These are phyloP conservation scores for Penicillium freii DNA, from an alignment of 2,329 filamentous ascomycete genomes.

Conservation along the genomic window DNA sequence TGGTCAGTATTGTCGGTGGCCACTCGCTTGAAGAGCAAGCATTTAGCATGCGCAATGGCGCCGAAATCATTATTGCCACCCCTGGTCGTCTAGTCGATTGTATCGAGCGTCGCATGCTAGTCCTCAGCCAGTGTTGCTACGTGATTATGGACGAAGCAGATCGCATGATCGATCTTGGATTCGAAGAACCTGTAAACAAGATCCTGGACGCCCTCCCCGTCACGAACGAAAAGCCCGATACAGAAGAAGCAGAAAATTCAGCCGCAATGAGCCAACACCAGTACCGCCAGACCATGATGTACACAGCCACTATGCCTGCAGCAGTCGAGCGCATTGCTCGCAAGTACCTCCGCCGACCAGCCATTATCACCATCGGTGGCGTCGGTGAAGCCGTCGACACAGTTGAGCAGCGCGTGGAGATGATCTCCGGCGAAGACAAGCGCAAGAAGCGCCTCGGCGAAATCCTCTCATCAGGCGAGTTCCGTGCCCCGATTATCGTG, in stretches of 20 bases:
- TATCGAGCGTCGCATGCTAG: slow-evolving; percentile 86
- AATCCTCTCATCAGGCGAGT: slow-evolving; percentile 77
- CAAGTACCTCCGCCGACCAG: slow-evolving; percentile 89
- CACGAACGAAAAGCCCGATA: slow-evolving; percentile 91
- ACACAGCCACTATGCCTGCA: slow-evolving; percentile 96
- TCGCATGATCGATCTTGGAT: slow-evolving; percentile 97
- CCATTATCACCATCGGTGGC: slow-evolving; percentile 92
- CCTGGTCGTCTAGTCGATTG: slow-evolving; percentile 96
- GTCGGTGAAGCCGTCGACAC: slow-evolving; percentile 95
- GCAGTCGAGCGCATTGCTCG: slow-evolving; percentile 94
- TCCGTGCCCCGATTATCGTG: slow-evolving; percentile 88
- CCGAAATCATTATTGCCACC: slow-evolving; percentile 97
- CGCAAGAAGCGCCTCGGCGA: slow-evolving; percentile 94
- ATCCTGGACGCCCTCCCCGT: slow-evolving; percentile 94
- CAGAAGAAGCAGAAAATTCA: slow-evolving; percentile 83
- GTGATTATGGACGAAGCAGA: slow-evolving; percentile 99
- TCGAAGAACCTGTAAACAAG: slow-evolving; percentile 96
- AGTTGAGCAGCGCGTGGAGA: slow-evolving; percentile 94
- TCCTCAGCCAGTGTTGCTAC: slow-evolving; percentile 95
- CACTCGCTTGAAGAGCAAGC: slow-evolving; percentile 93
- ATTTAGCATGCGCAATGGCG: slow-evolving; percentile 83
- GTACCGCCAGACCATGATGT: slow-evolving; percentile 99
- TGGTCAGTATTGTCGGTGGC: slow-evolving; percentile 96
- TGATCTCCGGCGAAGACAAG: slow-evolving; percentile 86
- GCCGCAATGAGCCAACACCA: slow-evolving; percentile 78